A percentile compares a stretch with the other conserved stretches of the same genome.
Evolutionary conservation across 2,329 filamentous ascomycete species (phyloP).

Genomic region (Exserohilum rostratum): DNA sequence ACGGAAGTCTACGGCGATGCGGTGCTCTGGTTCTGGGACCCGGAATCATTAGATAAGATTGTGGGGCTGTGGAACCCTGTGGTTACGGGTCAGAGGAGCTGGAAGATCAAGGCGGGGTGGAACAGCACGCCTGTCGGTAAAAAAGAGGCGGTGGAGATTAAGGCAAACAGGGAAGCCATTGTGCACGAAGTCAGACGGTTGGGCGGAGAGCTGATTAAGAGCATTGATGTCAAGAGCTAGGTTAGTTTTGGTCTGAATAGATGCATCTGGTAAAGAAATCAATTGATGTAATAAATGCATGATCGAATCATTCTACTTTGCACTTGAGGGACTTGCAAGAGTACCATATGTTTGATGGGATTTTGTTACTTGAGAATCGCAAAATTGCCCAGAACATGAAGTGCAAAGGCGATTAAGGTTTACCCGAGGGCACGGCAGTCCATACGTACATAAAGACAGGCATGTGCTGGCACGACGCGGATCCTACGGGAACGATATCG

Average conservation of each 20-base stretch:
- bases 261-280: not conserved
- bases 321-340: not conserved
- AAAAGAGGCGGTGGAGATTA: conserved; percentile 53
- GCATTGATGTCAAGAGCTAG: conserved; percentile 30
- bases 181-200: conserved; percentile 73
- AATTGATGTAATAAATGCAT: not conserved
- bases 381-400: too few relatives aligned
- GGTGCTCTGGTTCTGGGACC: conserved; percentile 80
- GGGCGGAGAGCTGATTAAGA: conserved; percentile 63
- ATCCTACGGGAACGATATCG: too few relatives aligned
- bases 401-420: too few relatives aligned
- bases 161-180: conserved; percentile 71
- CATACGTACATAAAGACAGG: too few relatives aligned
- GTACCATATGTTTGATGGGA: too few relatives aligned
- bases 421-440: too few relatives aligned
- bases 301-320: not conserved
- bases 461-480: too few relatives aligned
- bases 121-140: conserved; percentile 63
- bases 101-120: conserved; percentile 74
- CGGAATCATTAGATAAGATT: conserved; percentile 61
- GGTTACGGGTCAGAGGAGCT: conserved; percentile 59
- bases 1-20: conserved; percentile 69
- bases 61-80: conserved; percentile 70
- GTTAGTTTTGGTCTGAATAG: not conserved
- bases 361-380: too few relatives aligned